Evolutionary conservation across 345 rosid species (phyloP).

Genomic region (Corymbia maculata): DNA sequence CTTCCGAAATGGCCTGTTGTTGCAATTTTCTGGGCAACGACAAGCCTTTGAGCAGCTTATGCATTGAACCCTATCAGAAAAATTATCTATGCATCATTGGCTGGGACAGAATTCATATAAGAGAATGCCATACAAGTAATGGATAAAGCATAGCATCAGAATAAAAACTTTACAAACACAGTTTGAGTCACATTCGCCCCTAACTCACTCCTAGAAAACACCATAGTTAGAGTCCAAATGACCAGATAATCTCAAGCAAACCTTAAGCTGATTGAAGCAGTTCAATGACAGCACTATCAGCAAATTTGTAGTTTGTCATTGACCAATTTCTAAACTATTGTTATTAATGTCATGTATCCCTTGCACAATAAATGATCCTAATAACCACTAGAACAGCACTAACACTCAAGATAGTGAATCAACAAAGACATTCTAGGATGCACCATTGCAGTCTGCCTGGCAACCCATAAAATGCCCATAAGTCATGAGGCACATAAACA

Average conservation of each 20-base stretch:
- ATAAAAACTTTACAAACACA: background rate
- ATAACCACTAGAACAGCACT: background rate
- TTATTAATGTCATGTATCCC: background rate
- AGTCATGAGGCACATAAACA: background rate
- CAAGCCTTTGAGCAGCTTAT: constrained; percentile 91
- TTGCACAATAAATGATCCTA: background rate
- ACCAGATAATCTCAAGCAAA: background rate
- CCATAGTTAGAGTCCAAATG: background rate
- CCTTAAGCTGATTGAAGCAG: background rate
- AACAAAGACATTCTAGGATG: background rate
- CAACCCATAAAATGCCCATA: background rate
- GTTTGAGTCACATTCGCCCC: background rate
- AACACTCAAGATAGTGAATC: background rate
- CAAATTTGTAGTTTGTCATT: background rate
- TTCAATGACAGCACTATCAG: background rate
- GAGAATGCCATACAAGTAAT: background rate
- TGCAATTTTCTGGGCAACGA: constrained; percentile 71
- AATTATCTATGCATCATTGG: background rate
- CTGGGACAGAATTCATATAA: background rate
- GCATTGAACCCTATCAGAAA: constrained; percentile 61
- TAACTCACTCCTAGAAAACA: background rate
- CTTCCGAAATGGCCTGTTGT: constrained; percentile 89
- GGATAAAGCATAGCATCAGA: background rate
- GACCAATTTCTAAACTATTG: background rate
- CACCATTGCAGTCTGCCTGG: background rate